phyloP scores from a whole-genome alignment of 1,139 yeast genomes.

The Magnusiomyces magnusii region DNA sequence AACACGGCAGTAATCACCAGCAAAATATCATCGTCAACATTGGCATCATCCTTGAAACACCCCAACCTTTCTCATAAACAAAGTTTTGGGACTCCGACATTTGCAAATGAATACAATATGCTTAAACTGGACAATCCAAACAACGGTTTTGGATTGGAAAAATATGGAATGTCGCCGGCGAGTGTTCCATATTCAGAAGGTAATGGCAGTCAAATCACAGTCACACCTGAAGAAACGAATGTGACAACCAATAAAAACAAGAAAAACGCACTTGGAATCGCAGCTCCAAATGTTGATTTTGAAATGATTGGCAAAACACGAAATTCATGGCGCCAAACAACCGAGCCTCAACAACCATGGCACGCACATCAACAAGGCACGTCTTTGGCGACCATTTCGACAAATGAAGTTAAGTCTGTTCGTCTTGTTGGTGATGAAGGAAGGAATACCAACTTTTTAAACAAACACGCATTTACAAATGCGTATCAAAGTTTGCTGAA shows the following conservation, averaged over 20 bases:
- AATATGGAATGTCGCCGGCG: constrained; percentile 6
- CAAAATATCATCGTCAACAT: neutral
- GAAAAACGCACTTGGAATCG: neutral
- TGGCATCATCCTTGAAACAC: neutral
- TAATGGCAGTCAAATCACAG: constrained; percentile 10
- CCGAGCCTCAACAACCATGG: constrained; percentile 36
- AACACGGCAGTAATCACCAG: no score
- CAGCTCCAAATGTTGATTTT: neutral
- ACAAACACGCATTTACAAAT: no score
- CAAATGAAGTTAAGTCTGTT: constrained; percentile 76
- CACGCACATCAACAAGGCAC: constrained; percentile 54
- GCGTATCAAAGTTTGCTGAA: no score
- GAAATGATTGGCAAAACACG: constrained; percentile 26
- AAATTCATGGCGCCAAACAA: constrained; percentile 70
- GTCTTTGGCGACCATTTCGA: constrained; percentile 78
- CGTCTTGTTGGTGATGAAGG: constrained; percentile 45
- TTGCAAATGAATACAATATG: constrained; percentile 13
- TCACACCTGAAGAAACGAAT: constrained; percentile 4
- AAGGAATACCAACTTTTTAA: no score
- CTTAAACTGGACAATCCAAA: constrained; percentile 13
- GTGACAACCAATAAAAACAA: no score
- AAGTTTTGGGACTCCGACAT: constrained; percentile 10
- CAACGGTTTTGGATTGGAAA: neutral
- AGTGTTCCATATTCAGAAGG: constrained; percentile 10
- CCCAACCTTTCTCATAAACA: neutral